Evolutionary conservation across 169 alveolate species (phyloP).

Genomic region (Babesia divergens): DNA sequence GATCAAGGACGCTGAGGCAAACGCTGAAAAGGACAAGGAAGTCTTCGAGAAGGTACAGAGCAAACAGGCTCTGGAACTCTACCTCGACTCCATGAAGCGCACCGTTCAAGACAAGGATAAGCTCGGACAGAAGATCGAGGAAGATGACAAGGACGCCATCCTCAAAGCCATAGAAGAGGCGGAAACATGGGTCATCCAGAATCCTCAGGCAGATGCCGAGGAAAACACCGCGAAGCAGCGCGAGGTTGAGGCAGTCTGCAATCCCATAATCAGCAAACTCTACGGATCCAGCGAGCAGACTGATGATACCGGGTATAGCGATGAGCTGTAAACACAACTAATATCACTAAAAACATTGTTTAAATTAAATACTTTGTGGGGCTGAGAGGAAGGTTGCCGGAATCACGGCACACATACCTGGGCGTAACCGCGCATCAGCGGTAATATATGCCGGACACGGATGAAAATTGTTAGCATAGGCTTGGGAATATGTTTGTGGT

Average conservation of each 20-base stretch:
- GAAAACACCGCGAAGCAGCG: constrained; percentile 89
- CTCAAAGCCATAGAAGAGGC: constrained; percentile 88
- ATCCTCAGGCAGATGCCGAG: constrained; percentile 90
- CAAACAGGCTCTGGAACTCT: constrained; percentile 90
- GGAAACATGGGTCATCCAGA: constrained; percentile 87
- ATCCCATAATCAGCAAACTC: constrained; percentile 92
- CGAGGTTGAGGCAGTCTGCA: constrained; percentile 91
- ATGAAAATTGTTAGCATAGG: constrained; percentile 6
- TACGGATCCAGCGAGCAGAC: constrained; percentile 65
- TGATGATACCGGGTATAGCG: constrained; percentile 58
- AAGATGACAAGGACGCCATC: constrained; percentile 87
- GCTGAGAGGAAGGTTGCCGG: background rate
- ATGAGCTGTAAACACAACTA: constrained; percentile 28
- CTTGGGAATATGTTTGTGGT: constrained; percentile 16
- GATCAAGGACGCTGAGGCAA: constrained; percentile 93
- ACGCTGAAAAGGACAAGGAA: constrained; percentile 92
- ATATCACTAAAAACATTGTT: background rate
- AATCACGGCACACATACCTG: background rate
- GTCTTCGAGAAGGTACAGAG: constrained; percentile 90
- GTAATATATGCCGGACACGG: background rate
- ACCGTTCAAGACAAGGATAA: constrained; percentile 92
- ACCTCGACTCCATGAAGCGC: constrained; percentile 89
- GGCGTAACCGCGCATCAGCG: background rate
- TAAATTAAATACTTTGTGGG: background rate
- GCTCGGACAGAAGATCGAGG: constrained; percentile 87